Evolutionary conservation across 495 filamentous ascomycete genomes (phyloP).

Genomic region (Annulohypoxylon nitens): DNA sequence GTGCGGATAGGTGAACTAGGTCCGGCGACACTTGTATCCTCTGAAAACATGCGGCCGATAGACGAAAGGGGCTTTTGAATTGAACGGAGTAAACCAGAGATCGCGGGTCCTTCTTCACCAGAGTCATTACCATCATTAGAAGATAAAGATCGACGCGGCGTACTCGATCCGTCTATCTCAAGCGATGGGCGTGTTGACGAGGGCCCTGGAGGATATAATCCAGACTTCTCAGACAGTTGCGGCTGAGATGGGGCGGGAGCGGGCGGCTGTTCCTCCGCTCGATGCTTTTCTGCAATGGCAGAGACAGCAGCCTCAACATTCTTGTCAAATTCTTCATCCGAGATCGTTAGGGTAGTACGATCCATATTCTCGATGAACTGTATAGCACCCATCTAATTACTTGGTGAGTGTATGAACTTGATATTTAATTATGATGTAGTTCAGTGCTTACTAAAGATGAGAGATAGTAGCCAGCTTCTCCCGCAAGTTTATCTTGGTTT

Average conservation of each 20-base stretch:
- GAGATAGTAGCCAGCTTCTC: conserved; percentile 97
- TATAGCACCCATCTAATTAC: conserved; percentile 84
- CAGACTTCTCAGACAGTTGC: conserved; percentile 72
- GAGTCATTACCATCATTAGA: conserved; percentile 63
- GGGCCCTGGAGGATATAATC: conserved; percentile 56
- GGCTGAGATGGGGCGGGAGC: conserved; percentile 59
- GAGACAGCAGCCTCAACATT: conserved; percentile 97
- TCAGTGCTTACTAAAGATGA: conserved; percentile 81
- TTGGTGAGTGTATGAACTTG: conserved; percentile 24
- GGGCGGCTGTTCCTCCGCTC: conserved; percentile 56
- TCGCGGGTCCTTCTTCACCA: conserved; percentile 78
- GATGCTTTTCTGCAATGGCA: conserved; percentile 92
- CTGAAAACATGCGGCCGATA: conserved; percentile 97
- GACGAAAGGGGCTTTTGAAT: conserved; percentile 93
- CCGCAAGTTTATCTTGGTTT: conserved; percentile 95
- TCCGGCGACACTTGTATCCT: conserved; percentile 67
- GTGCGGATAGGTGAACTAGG: conserved; percentile 67
- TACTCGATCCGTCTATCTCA: conserved; percentile 59
- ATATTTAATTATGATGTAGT: conserved; percentile 11
- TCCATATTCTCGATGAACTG: conserved; percentile 98
- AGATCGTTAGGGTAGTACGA: conserved; percentile 91
- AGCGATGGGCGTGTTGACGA: conserved; percentile 57
- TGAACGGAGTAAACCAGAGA: conserved; percentile 86
- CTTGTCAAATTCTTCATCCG: conserved; percentile 93
- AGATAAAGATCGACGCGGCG: conserved; percentile 58